Percentiles rank a stretch among this genome's conserved stretches.
Evolutionary conservation across 1,139 yeast species (phyloP).

Genomic region (Nakaseomyces glabratus): DNA sequence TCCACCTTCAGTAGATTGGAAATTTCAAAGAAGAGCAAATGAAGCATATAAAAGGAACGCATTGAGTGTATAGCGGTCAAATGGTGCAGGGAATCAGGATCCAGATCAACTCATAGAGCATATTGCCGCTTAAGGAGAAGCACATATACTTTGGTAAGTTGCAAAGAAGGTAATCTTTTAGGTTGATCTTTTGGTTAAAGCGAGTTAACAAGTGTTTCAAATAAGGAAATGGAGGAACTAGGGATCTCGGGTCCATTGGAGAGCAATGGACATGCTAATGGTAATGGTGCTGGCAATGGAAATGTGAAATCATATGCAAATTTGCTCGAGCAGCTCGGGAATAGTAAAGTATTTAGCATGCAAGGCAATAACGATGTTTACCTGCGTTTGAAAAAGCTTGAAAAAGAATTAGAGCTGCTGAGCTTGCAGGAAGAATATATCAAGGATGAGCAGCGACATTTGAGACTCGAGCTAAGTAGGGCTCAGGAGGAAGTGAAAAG

Average conservation of each 20-base stretch:
- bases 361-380: slow-evolving; percentile 56
- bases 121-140: no score
- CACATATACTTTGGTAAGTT: no score
- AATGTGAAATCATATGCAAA: slow-evolving; percentile 27
- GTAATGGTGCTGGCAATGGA: slow-evolving; percentile 17
- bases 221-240: slow-evolving; percentile 59
- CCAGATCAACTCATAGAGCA: no score
- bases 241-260: slow-evolving; percentile 37
- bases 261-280: slow-evolving; percentile 13
- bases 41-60: no score
- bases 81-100: no score
- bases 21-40: no score
- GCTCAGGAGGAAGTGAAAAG: slow-evolving; percentile 98
- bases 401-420: slow-evolving; percentile 78
- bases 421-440: slow-evolving; percentile 89
- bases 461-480: slow-evolving; percentile 85
- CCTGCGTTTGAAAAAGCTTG: slow-evolving; percentile 72
- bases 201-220: no score
- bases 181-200: no score
- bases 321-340: slow-evolving; percentile 22
- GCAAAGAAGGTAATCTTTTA: no score
- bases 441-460: slow-evolving; percentile 94
- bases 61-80: no score
- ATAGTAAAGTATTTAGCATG: slow-evolving; percentile 7
- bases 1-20: no score